Percentiles rank a stretch among this genome's conserved stretches.
Evolutionary conservation across 495 filamentous ascomycete species (phyloP).

Genomic region (Penicillium simplicissimum): DNA sequence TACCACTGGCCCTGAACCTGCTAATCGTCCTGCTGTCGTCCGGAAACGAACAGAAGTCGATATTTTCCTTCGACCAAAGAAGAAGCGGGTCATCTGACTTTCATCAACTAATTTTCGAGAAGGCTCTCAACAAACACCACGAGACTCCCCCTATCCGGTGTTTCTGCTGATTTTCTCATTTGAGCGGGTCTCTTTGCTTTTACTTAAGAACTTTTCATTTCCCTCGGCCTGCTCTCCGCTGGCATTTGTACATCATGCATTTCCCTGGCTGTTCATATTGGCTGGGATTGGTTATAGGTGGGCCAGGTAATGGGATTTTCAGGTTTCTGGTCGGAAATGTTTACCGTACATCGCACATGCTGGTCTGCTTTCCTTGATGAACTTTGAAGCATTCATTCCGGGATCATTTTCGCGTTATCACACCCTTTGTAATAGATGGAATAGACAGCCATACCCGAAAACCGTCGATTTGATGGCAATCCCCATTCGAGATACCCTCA

Average conservation of each 20-base stretch:
- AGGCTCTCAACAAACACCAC: too few species aligned
- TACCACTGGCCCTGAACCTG: neutral
- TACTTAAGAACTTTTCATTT: neutral
- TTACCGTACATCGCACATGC: neutral
- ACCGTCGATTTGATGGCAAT: neutral
- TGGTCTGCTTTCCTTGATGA: neutral
- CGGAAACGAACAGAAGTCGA: slow-evolving; percentile 38
- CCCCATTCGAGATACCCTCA: neutral
- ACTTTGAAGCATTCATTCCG: neutral
- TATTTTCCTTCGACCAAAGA: slow-evolving; percentile 46
- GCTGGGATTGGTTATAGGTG: neutral
- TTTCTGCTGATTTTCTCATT: neutral
- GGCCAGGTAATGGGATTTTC: neutral
- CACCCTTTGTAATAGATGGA: neutral
- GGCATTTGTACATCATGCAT: slow-evolving; percentile 5
- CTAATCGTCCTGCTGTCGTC: slow-evolving; percentile 26
- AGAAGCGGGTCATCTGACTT: slow-evolving; percentile 30
- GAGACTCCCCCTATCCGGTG: too few species aligned
- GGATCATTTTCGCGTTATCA: neutral
- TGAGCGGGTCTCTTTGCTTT: neutral
- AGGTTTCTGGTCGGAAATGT: neutral
- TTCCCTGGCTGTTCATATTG: neutral
- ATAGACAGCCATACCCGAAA: neutral
- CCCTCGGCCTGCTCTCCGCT: neutral
- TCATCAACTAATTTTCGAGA: too few species aligned